These are phyloP conservation scores for Santalum album DNA, from an alignment of 164 flowering plant genomes.

Conservation along the genomic window DNA sequence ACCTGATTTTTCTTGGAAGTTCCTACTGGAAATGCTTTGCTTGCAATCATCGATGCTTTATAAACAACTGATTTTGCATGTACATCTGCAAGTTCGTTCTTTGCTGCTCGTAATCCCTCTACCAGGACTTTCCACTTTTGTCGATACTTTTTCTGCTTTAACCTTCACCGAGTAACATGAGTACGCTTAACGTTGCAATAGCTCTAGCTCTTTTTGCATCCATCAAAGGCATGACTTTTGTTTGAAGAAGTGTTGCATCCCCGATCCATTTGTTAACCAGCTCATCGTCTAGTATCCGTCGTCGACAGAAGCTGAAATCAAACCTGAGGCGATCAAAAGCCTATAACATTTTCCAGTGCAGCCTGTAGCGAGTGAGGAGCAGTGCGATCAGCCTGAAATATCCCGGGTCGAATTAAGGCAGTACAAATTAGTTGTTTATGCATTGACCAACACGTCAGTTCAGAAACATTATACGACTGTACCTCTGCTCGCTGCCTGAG, in stretches of 20 bases:
- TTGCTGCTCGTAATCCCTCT: slow-evolving; percentile 61
- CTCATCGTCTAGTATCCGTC: slow-evolving; percentile 62
- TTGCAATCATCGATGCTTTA: slow-evolving; percentile 60
- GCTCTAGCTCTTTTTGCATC: slow-evolving; percentile 93
- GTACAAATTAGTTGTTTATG: not conserved
- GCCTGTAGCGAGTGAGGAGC: slow-evolving; percentile 96
- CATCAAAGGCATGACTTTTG: slow-evolving; percentile 73
- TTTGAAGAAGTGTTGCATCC: slow-evolving; percentile 62
- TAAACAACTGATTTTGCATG: slow-evolving; percentile 72
- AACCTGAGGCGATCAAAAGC: slow-evolving; percentile 94
- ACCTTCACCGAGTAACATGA: slow-evolving; percentile 35
- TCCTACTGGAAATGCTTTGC: slow-evolving; percentile 62
- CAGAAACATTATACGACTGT: not conserved
- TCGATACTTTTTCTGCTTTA: slow-evolving; percentile 80
- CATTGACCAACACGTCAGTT: not conserved
- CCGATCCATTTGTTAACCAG: slow-evolving; percentile 82
- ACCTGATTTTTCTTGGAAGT: slow-evolving; percentile 49
- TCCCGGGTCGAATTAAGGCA: not conserved
- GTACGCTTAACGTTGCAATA: slow-evolving; percentile 73
- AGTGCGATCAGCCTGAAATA: slow-evolving; percentile 82
- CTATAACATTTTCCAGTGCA: slow-evolving; percentile 75
- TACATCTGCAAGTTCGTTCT: slow-evolving; percentile 63
- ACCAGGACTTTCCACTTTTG: slow-evolving; percentile 67
- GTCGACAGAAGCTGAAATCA: slow-evolving; percentile 86
- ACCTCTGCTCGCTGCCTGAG: slow-evolving; percentile 88